Base-by-base conservation (phyloP, 2,329 filamentous ascomycete species). In the Pezicula radicicola region DNA sequence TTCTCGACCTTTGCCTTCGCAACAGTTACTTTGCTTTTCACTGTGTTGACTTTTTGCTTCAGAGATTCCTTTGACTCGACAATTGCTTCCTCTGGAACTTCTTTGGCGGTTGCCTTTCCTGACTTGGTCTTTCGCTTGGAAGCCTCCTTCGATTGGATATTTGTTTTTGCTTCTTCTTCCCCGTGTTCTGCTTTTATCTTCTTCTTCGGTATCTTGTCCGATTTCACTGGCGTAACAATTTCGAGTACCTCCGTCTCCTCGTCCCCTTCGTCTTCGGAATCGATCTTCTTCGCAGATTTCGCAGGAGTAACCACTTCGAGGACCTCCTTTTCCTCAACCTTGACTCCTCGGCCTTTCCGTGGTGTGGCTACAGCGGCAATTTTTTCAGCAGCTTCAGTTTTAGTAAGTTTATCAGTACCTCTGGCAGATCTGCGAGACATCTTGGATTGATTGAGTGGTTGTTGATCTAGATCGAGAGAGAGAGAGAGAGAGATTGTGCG, bases 371-470 rank as follows among this genome's bases (percentile, higher is more conserved):
- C 35, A 41, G 48, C 19, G 5, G 42, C 42, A 16, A 28, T 35
- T 4, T 19, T 21, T 35, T 53, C 50, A 42, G 30, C 28, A 4
- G 13, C 28, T n/a, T 55, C 49, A 37, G 43, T 30, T 21, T 53
- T 46, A 18, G 41, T 19, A 25, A 42, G 15, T 8, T 15, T 48
- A 28, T 57, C 55, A 15, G 45, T 41, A 43, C 58, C 62, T 19
- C 54, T 58, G 21, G 51, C 58, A 8, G 55, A 55, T 56, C 58
- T 60, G 52, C 57, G 61, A 58, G 61, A 54, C 63, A 65, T 65
- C 45, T 21, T 55, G 52, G 54, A 51, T 48, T 33, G 42, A 37
- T 43, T 30, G 42, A 48, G 41, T 36, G 46, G 28, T 46, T 36
- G 43, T 48, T 13, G 44, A 46, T 21, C 18, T 30, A 41, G 47